These are phyloP conservation scores for Sistotremastrum niveocremeum DNA, from an alignment of 768 basidiomycete species.

Conservation along the genomic window DNA sequence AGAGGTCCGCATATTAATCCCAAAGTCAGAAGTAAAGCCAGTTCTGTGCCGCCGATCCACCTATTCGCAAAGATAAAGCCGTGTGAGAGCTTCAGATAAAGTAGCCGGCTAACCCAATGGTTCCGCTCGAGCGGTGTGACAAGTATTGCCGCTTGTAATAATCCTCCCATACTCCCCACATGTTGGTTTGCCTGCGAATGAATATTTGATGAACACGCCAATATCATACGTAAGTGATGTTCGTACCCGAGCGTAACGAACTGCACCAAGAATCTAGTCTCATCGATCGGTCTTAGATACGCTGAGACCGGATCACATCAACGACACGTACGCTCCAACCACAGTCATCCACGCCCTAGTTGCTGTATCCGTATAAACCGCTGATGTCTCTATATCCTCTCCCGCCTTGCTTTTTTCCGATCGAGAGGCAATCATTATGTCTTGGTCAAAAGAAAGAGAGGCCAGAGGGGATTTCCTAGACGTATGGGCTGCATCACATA, in stretches of 20 bases:
- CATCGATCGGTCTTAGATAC: neutral
- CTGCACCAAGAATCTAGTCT: neutral
- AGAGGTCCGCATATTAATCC: conserved; percentile 17
- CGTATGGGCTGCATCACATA: too few relatives aligned
- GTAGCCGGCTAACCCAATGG: conserved; percentile 9
- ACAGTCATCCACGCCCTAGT: conserved; percentile 27
- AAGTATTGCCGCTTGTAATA: conserved; percentile 18
- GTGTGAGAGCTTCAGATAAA: conserved; percentile 8
- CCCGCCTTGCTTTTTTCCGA: too few relatives aligned
- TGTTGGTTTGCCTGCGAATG: conserved; percentile 13
- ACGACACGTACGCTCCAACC: conserved; percentile 25
- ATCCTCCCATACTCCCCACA: conserved; percentile 17
- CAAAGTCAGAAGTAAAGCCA: conserved; percentile 18
- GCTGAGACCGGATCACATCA: neutral
- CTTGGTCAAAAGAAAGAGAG: too few relatives aligned
- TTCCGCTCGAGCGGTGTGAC: conserved; percentile 13
- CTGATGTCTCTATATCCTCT: too few relatives aligned
- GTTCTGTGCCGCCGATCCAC: conserved; percentile 22
- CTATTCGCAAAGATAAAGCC: too few relatives aligned
- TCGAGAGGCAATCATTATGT: too few relatives aligned
- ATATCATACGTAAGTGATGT: neutral
- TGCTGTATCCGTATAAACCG: too few relatives aligned
- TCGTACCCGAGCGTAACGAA: conserved; percentile 12
- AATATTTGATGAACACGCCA: conserved; percentile 7
- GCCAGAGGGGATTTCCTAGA: too few relatives aligned